These are phyloP conservation scores for Boletus barrowsii DNA, from an alignment of 768 basidiomycete species.

Conservation along the genomic window DNA sequence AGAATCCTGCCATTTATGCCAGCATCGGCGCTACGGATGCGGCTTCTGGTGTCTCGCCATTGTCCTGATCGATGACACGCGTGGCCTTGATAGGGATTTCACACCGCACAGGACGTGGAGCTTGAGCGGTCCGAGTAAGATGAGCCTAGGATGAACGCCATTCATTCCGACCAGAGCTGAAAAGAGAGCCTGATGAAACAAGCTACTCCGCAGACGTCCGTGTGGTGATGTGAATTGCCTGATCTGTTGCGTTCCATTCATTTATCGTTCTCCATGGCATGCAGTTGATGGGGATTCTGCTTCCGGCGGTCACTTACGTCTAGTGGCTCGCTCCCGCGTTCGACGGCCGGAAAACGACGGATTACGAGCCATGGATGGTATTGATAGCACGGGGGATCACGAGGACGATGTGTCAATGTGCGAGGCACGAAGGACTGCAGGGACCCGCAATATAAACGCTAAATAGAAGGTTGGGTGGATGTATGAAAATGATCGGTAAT, in stretches of 20 bases:
- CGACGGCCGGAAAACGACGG: constrained; percentile 15
- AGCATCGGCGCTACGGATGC: constrained; percentile 21
- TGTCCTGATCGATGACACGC: constrained; percentile 15
- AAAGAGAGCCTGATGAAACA: constrained; percentile 11
- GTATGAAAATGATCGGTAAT: constrained; percentile 26
- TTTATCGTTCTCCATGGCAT: constrained; percentile 21
- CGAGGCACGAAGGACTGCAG: constrained; percentile 18
- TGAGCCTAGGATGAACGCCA: constrained; percentile 16
- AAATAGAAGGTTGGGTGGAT: constrained; percentile 28
- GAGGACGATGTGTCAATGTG: constrained; percentile 13
- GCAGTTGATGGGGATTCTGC: constrained; percentile 23
- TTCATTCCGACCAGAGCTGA: constrained; percentile 15
- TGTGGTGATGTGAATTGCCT: constrained; percentile 11
- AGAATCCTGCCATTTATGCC: constrained; percentile 22
- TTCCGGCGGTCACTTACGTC: constrained; percentile 31
- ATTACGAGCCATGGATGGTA: constrained; percentile 14
- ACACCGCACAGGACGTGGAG: constrained; percentile 31
- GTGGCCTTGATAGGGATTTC: constrained; percentile 13
- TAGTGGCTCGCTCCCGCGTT: constrained; percentile 32
- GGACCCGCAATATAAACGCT: constrained; percentile 16
- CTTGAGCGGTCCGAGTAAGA: constrained; percentile 22
- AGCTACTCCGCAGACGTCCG: constrained; percentile 17
- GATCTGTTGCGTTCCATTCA: constrained; percentile 19
- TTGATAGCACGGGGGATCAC: constrained; percentile 23
- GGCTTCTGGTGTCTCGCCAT: constrained; percentile 15